These are phyloP conservation scores for Botrytis galanthina DNA, from an alignment of 2,329 filamentous ascomycete genomes.

Conservation along the genomic window DNA sequence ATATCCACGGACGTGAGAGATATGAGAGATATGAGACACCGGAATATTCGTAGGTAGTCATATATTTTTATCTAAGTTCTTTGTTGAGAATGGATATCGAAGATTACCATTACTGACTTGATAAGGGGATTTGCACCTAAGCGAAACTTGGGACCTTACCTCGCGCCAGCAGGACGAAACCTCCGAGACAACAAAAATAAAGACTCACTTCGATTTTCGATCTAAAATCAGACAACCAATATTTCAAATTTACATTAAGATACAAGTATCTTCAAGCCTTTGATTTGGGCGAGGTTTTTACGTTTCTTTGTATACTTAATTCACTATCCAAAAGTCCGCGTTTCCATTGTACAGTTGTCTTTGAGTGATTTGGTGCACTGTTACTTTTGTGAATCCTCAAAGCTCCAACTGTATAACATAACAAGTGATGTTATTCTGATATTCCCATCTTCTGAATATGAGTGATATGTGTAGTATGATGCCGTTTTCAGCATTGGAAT, in stretches of 20 bases:
- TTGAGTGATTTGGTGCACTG: neutral
- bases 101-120: neutral
- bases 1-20: neutral
- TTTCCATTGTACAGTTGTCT: neutral
- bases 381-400: conserved; percentile 36
- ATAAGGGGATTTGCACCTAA: neutral
- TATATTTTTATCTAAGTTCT: neutral
- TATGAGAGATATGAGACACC: neutral
- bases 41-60: neutral
- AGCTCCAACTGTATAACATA: conserved; percentile 48
- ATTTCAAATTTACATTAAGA: neutral
- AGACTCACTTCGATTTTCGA: neutral
- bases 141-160: neutral
- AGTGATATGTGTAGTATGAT: conserved; percentile 49
- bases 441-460: conserved; percentile 43
- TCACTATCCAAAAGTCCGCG: neutral
- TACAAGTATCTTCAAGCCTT: neutral
- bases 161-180: neutral
- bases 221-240: neutral
- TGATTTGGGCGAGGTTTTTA: neutral
- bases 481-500: conserved; percentile 45
- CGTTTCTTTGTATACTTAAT: neutral
- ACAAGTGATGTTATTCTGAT: conserved; percentile 54
- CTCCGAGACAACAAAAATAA: neutral
- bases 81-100: neutral